Conservation (phyloP, 371 early-diverging fungal species). For the Amoeboaphelidium occidentale region DNA sequence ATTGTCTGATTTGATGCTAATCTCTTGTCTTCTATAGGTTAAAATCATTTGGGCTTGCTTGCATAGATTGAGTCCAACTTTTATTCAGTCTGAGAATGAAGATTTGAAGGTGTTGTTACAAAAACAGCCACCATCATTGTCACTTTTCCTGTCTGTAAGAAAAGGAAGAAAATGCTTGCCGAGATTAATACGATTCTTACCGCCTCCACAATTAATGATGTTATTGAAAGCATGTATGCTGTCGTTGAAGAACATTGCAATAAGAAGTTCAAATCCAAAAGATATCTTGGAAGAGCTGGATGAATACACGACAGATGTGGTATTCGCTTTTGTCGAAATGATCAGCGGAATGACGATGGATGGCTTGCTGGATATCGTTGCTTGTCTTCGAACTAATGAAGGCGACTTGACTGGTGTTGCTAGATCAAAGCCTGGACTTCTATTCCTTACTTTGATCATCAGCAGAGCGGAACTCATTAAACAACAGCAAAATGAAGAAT, state of each 20-base stretch:
- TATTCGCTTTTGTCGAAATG: neutral
- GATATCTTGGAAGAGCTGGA: neutral
- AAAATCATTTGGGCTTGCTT: neutral
- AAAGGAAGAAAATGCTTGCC: neutral
- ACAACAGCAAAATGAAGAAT: neutral
- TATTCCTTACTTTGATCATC: neutral
- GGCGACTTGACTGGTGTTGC: neutral
- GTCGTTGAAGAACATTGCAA: neutral
- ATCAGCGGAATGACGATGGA: neutral
- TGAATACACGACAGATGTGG: neutral
- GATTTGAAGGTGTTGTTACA: neutral
- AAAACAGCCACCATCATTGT: neutral
- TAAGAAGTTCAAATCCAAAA: too few relatives aligned
- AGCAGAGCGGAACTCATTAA: neutral
- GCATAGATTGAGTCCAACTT: neutral
- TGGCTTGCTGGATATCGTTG: neutral
- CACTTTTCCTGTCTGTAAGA: neutral
- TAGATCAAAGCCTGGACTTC: neutral
- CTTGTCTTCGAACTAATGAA: neutral
- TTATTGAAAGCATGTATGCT: neutral
- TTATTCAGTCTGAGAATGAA: neutral
- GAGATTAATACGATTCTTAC: neutral
- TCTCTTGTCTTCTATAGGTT: neutral
- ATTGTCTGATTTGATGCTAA: neutral
- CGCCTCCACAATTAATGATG: neutral